A percentile compares a stretch with the other conserved stretches of the same genome.
phyloP scores from a whole-genome alignment of 2,329 filamentous ascomycete species.

The Penicillium corylophilum region DNA sequence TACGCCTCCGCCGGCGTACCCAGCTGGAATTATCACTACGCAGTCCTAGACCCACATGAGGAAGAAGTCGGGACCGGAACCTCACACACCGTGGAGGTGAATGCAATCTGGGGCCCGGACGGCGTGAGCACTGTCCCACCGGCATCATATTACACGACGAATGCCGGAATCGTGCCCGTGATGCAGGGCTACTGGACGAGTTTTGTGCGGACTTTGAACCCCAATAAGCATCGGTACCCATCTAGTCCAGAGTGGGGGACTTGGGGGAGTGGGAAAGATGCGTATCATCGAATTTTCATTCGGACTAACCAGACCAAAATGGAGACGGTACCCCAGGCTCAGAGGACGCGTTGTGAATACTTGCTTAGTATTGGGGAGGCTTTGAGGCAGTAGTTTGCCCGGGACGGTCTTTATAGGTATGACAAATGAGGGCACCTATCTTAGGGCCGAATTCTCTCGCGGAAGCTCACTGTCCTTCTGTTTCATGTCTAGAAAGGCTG shows the following conservation, averaged over 20 bases:
- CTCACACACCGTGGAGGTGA: constrained; percentile 65
- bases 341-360: constrained; percentile 50
- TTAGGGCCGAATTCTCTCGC: too few relatives aligned
- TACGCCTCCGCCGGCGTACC: constrained; percentile 32
- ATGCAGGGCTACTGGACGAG: constrained; percentile 73
- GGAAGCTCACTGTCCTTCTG: too few relatives aligned
- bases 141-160: constrained; percentile 56
- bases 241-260: constrained; percentile 55
- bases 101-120: constrained; percentile 65
- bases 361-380: constrained; percentile 49
- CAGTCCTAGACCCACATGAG: constrained; percentile 60
- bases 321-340: constrained; percentile 44
- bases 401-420: too few relatives aligned
- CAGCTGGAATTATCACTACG: constrained; percentile 69
- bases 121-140: constrained; percentile 54
- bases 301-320: constrained; percentile 48
- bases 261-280: constrained; percentile 36
- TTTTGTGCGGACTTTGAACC: constrained; percentile 66
- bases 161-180: constrained; percentile 58
- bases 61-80: constrained; percentile 60
- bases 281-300: constrained; percentile 43
- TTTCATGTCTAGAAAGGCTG: too few relatives aligned
- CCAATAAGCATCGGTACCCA: constrained; percentile 55
- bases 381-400: constrained; percentile 52
- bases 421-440: too few relatives aligned